These are phyloP conservation scores for Nakazawaea anatomiae DNA, from an alignment of 805 yeast genomes.

Conservation along the genomic window DNA sequence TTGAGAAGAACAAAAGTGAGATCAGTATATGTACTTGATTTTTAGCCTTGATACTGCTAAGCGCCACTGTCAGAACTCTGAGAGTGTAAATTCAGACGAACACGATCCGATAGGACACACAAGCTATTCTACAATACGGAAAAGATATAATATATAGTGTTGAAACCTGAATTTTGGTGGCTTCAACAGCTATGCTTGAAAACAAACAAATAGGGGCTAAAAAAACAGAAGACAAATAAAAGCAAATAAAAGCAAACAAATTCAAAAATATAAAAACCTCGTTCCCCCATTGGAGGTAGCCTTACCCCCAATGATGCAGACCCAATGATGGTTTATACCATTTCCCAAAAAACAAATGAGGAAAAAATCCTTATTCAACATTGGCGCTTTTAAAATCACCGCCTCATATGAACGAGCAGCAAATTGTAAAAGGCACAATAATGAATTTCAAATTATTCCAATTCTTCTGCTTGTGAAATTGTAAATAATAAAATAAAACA, in stretches of 20 bases:
- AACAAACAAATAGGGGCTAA: background rate
- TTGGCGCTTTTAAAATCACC: too few relatives aligned
- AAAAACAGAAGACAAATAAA: background rate
- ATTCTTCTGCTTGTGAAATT: too few relatives aligned
- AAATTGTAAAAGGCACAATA: too few relatives aligned
- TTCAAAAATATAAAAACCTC: slow-evolving; percentile 1
- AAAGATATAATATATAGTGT: background rate
- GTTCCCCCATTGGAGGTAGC: slow-evolving; percentile 10
- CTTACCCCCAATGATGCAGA: slow-evolving; percentile 10
- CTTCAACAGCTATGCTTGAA: background rate
- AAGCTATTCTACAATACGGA: too few relatives aligned
- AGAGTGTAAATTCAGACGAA: too few relatives aligned
- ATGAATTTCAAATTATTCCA: too few relatives aligned
- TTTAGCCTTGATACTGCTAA: too few relatives aligned
- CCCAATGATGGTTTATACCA: slow-evolving; percentile 3
- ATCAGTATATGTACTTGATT: too few relatives aligned
- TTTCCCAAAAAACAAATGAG: slow-evolving; percentile 1
- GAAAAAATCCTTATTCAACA: background rate
- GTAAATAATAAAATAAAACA: too few relatives aligned
- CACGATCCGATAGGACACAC: too few relatives aligned
- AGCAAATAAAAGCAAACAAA: background rate
- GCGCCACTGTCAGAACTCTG: too few relatives aligned
- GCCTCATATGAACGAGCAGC: too few relatives aligned
- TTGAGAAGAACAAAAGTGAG: background rate
- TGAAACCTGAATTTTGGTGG: background rate